phyloP scores from a whole-genome alignment of 345 rosid genomes.

The Gossypium australe region DNA sequence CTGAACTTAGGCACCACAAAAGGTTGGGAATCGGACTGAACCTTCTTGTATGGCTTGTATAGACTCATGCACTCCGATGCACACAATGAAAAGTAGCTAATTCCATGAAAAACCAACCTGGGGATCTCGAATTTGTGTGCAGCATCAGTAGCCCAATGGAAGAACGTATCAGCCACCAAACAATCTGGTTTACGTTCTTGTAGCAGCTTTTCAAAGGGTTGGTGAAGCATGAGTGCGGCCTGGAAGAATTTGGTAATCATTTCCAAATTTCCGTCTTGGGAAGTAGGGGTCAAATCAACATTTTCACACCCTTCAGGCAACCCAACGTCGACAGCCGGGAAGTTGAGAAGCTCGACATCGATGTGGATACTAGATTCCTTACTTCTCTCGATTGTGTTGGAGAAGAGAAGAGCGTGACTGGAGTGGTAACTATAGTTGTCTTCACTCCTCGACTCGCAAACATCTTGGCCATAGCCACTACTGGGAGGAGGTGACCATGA shows the following conservation, averaged over 20 bases:
- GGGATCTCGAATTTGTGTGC: constrained; percentile 48
- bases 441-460: constrained; percentile 7
- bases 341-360: constrained; percentile 10
- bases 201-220: constrained; percentile 40
- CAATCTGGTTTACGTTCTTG: constrained; percentile 38
- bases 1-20: constrained; percentile 42
- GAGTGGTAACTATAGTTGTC: constrained; percentile 19
- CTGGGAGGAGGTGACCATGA: constrained; percentile 21
- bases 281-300: constrained; percentile 18
- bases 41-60: constrained; percentile 38
- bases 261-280: neutral
- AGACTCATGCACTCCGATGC: constrained; percentile 20
- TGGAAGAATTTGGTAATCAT: constrained; percentile 20
- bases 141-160: constrained; percentile 53
- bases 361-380: constrained; percentile 19
- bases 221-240: constrained; percentile 30
- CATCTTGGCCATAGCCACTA: constrained; percentile 16
- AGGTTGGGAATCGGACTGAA: constrained; percentile 36
- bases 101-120: constrained; percentile 52
- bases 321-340: constrained; percentile 27
- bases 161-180: constrained; percentile 51
- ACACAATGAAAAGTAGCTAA: constrained; percentile 35
- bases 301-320: constrained; percentile 43
- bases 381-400: neutral
- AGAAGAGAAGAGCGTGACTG: constrained; percentile 19